Conservation (phyloP, 305 asterid genomes). For the Caryopteris hybrid region DNA sequence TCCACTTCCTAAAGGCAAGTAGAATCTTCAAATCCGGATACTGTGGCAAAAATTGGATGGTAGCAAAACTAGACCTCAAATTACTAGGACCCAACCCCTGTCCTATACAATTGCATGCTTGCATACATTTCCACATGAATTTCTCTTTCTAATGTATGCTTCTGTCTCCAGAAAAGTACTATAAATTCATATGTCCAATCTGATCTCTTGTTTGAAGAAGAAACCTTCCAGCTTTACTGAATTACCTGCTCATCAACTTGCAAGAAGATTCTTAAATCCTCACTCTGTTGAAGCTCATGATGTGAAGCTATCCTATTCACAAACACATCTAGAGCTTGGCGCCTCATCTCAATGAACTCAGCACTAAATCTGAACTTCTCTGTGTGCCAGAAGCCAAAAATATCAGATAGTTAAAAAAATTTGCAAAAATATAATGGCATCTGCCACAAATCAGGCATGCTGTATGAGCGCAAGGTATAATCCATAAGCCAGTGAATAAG, state of each 20-base stretch:
- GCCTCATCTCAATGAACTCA: constrained; percentile 97
- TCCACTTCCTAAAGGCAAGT: constrained; percentile 42
- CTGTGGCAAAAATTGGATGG: constrained; percentile 29
- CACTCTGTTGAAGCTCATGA: constrained; percentile 77
- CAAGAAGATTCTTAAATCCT: constrained; percentile 54
- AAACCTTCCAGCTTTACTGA: constrained; percentile 13
- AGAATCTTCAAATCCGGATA: constrained; percentile 30
- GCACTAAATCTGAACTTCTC: constrained; percentile 97
- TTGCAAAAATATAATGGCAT: neutral
- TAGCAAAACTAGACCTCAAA: constrained; percentile 45
- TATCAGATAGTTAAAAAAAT: neutral
- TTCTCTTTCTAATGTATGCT: constrained; percentile 27
- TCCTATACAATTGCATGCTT: neutral
- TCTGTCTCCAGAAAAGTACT: constrained; percentile 29
- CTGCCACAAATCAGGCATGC: constrained; percentile 9
- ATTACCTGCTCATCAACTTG: constrained; percentile 59
- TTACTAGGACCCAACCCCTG: constrained; percentile 38
- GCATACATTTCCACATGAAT: neutral
- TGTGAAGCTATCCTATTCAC: constrained; percentile 85
- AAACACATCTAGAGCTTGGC: constrained; percentile 86
- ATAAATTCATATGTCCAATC: no score
- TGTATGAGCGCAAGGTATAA: neutral
- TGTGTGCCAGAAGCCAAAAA: constrained; percentile 29
- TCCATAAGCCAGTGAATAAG: neutral
- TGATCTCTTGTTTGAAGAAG: no score